Conservation (phyloP, 2,329 filamentous ascomycete genomes). For the Penicillium sp. region DNA sequence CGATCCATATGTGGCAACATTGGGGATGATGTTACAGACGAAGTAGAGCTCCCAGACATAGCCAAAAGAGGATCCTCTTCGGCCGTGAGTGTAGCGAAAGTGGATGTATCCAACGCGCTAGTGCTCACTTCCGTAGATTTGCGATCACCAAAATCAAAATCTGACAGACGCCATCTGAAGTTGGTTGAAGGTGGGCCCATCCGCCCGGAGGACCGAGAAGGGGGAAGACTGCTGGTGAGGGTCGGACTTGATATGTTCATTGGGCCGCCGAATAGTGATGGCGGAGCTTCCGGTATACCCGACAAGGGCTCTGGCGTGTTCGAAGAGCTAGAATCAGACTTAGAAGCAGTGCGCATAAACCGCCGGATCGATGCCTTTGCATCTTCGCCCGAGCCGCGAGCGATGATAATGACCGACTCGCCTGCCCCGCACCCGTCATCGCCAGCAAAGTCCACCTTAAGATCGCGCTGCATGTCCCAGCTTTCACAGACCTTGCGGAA, state of each 20-base stretch:
- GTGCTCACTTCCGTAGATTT: slow-evolving; percentile 58
- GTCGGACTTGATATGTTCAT: slow-evolving; percentile 17
- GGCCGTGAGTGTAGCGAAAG: slow-evolving; percentile 59
- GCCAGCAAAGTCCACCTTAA: slow-evolving; percentile 82
- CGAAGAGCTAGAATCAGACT: slow-evolving; percentile 20
- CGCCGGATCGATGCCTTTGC: slow-evolving; percentile 47
- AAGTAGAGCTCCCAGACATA: slow-evolving; percentile 49
- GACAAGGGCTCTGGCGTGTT: slow-evolving; percentile 9
- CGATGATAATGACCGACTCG: slow-evolving; percentile 66
- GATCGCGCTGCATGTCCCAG: slow-evolving; percentile 81
- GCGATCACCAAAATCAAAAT: slow-evolving; percentile 53
- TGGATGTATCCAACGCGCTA: slow-evolving; percentile 64
- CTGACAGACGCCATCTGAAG: slow-evolving; percentile 60
- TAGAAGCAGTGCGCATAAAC: slow-evolving; percentile 48
- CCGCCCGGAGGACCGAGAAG: slow-evolving; percentile 28
- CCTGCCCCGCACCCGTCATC: slow-evolving; percentile 69
- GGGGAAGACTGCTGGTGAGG: slow-evolving; percentile 19
- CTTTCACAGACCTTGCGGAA: slow-evolving; percentile 69
- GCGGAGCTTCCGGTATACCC: slow-evolving; percentile 14
- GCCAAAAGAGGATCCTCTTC: slow-evolving; percentile 68
- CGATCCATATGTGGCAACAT: slow-evolving; percentile 41
- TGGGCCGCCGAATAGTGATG: slow-evolving; percentile 47
- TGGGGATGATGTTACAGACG: slow-evolving; percentile 47
- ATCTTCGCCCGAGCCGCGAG: slow-evolving; percentile 59
- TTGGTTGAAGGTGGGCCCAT: slow-evolving; percentile 28